These are phyloP conservation scores for Candida pseudofarinosa DNA, from an alignment of 805 yeast species.

Conservation along the genomic window DNA sequence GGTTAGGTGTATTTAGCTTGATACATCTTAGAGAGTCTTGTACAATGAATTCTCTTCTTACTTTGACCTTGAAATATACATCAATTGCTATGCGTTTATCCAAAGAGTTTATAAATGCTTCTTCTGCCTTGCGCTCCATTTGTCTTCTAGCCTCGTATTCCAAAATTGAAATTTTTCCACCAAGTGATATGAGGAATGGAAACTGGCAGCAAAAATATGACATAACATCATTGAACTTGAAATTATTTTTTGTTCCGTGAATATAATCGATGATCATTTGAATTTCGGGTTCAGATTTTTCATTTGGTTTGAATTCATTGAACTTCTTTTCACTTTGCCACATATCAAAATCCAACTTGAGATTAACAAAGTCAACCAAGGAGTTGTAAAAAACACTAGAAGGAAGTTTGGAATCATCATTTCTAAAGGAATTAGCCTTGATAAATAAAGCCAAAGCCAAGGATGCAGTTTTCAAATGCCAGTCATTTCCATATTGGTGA, in stretches of 20 bases:
- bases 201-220: slow-evolving; percentile 70
- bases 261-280: slow-evolving; percentile 45
- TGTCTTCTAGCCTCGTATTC: slow-evolving; percentile 77
- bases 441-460: slow-evolving; percentile 52
- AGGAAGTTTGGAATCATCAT: slow-evolving; percentile 15
- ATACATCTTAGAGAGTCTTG: slow-evolving; percentile 71
- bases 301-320: slow-evolving; percentile 4
- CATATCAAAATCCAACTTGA: slow-evolving; percentile 73
- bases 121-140: slow-evolving; percentile 86
- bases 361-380: slow-evolving; percentile 73
- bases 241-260: slow-evolving; percentile 35
- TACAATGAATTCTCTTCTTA: slow-evolving; percentile 64
- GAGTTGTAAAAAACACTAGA: slow-evolving; percentile 66
- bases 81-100: slow-evolving; percentile 59
- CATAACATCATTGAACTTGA: slow-evolving; percentile 17
- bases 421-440: slow-evolving; percentile 45
- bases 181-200: slow-evolving; percentile 79
- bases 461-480: slow-evolving; percentile 75
- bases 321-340: slow-evolving; percentile 57
- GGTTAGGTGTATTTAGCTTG: slow-evolving; percentile 50
- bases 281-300: slow-evolving; percentile 23
- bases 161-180: slow-evolving; percentile 73
- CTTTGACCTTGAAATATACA: slow-evolving; percentile 63
- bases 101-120: slow-evolving; percentile 75
- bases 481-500: slow-evolving; percentile 69